Evolutionary conservation across 371 early-diverging fungal species (phyloP), one percentile per base, ranked within the genome.

Genomic region (Apophysomyces ossiformis): DNA sequence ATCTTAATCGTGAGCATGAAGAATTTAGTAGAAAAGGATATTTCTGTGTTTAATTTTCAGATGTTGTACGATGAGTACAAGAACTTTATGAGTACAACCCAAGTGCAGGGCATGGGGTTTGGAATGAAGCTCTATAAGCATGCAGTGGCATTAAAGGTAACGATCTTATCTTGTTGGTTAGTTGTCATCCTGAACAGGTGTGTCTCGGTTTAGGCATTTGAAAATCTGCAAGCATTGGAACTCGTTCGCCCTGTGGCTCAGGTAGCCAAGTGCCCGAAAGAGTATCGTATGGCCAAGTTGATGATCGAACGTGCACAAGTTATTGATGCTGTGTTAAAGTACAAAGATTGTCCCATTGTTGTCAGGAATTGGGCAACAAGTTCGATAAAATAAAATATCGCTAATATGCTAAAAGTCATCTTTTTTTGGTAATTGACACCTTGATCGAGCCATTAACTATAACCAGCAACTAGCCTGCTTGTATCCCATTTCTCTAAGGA

Each of bases 31-130:
- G 86, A 85, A 38, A 84, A 85, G 18, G 90, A 92, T 26, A 85
- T 83, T 16, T 71, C 71, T n/a, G 78, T 81, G 15, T 94, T 95
- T 72, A 97, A 96, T 69, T 97, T 97, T 81, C 94, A 93, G 71
- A 96, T 96, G 94, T 88, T 94, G 1, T 94, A 93, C 71, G 93
- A 96, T 61, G 94, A 92, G 75, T 96, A 94, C 80, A 90, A 90
- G 58, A 89, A 91, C 2, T 93, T 95, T 65, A 84, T 90, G 88
- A 86, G 83, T 47, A 69, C 69, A 63, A 73, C 85, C 3, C 79
- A 85, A 44, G 72, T 81, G 1, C 77, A 80, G 15, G 89, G 85
- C 37, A 69, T 76, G 13, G 86, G 87, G n/a, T 83, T 87, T 45
- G 85, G 90, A 16, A 84, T 92, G 86, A 82, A 87, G 39, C 74